A percentile compares a stretch with the other conserved stretches of the same genome.
Evolutionary conservation across 352 stramenopile genomes (phyloP).

Genomic region (Elongisporangium senticosum): DNA sequence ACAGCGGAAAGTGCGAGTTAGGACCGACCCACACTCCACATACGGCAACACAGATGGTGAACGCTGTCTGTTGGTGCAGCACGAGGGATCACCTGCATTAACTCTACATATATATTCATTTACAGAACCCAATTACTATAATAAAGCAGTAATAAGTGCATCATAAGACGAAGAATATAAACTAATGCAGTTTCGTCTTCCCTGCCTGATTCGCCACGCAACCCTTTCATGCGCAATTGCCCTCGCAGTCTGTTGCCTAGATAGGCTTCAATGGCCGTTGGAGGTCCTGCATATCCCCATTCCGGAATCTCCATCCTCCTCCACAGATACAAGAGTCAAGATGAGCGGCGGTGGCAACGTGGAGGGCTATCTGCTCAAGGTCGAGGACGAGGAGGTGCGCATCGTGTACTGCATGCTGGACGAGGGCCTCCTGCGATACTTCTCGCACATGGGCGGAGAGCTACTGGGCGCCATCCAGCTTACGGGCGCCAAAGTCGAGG

Average conservation of each 20-base stretch:
- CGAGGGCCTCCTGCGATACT: conserved; percentile 77
- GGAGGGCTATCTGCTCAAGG: conserved; percentile 78
- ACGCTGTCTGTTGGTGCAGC: not conserved
- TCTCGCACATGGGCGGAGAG: conserved; percentile 60
- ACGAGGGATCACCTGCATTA: not conserved
- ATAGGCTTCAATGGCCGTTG: not conserved
- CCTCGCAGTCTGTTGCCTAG: not conserved
- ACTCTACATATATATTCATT: not conserved
- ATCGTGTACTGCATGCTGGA: conserved; percentile 85
- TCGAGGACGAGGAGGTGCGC: conserved; percentile 45
- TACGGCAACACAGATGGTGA: not conserved
- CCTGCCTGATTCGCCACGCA: not conserved
- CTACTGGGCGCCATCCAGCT: conserved; percentile 58
- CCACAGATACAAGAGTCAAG: conserved; percentile 7
- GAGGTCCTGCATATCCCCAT: not conserved
- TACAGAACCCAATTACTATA: not conserved
- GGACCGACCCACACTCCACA: not conserved
- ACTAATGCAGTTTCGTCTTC: not conserved
- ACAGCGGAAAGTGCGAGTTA: not conserved
- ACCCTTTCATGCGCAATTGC: not conserved
- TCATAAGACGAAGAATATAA: not conserved
- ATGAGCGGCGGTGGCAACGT: conserved; percentile 63
- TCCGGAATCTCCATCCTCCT: not conserved
- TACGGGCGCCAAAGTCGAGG: conserved; percentile 70
- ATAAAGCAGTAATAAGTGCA: not conserved